Evolutionary conservation across 1,139 yeast genomes (phyloP).

Genomic region (Saccharomyces hybrid): DNA sequence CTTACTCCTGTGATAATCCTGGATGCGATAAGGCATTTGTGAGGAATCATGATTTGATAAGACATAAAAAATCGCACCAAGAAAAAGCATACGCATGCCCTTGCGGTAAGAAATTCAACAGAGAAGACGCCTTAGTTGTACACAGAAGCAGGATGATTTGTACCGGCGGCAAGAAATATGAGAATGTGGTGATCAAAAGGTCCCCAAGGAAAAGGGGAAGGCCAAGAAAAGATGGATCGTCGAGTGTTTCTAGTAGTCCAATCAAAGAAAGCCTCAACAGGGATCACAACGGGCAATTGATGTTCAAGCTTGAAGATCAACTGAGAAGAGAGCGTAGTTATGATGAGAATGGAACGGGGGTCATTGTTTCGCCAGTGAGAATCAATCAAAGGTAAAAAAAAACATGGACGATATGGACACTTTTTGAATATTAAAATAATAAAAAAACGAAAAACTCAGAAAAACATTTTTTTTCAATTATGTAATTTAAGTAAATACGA

Average conservation of each 20-base stretch:
- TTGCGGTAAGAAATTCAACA: slow-evolving; percentile 86
- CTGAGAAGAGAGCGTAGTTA: slow-evolving; percentile 5
- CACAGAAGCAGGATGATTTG: slow-evolving; percentile 78
- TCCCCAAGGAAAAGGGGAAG: slow-evolving; percentile 28
- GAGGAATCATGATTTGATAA: slow-evolving; percentile 84
- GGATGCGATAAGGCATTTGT: slow-evolving; percentile 66
- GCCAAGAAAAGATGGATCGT: slow-evolving; percentile 22
- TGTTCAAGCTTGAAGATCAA: slow-evolving; percentile 24
- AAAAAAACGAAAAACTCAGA: not conserved
- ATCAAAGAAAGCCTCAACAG: slow-evolving; percentile 22
- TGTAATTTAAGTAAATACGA: not conserved
- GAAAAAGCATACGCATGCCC: slow-evolving; percentile 71
- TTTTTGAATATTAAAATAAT: not conserved
- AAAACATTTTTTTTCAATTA: not conserved
- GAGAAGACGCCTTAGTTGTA: slow-evolving; percentile 80
- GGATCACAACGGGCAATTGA: slow-evolving; percentile 18
- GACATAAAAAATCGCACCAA: slow-evolving; percentile 84
- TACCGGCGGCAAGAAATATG: slow-evolving; percentile 52
- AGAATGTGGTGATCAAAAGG: slow-evolving; percentile 26
- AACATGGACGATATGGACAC: not conserved
- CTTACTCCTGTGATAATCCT: slow-evolving; percentile 57
- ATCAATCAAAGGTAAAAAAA: not conserved
- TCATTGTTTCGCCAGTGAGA: not conserved
- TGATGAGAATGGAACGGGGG: not conserved
- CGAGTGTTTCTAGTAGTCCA: slow-evolving; percentile 19